These are phyloP conservation scores for Podila horticola DNA, from an alignment of 192 early-diverging fungal species.

Conservation along the genomic window DNA sequence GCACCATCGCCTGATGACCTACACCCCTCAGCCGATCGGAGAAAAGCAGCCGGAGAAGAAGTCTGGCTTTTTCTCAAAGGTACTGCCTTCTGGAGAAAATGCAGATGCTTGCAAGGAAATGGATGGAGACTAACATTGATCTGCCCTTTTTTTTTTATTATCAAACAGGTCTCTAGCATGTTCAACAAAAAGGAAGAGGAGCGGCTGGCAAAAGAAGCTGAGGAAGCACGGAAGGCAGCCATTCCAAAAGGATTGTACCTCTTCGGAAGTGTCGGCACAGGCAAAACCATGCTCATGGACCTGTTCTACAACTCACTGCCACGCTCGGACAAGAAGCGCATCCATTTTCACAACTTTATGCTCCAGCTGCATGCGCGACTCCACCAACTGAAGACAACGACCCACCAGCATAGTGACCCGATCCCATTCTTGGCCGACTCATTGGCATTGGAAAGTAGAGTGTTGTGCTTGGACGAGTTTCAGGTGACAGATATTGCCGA, in stretches of 20 bases:
- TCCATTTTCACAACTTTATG: slow-evolving; percentile 99
- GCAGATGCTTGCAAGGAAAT: not conserved
- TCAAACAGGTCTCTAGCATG: slow-evolving; percentile 20
- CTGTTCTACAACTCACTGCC: slow-evolving; percentile 87
- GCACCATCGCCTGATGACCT: slow-evolving; percentile 67
- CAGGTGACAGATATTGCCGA: slow-evolving; percentile 98
- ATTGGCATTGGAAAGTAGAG: slow-evolving; percentile 80
- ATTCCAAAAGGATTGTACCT: slow-evolving; percentile 67
- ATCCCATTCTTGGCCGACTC: slow-evolving; percentile 82
- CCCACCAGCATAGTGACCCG: slow-evolving; percentile 66
- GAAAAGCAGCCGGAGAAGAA: slow-evolving; percentile 14
- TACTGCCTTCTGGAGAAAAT: not conserved
- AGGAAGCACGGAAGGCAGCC: slow-evolving; percentile 22
- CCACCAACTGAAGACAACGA: slow-evolving; percentile 66
- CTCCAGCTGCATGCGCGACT: slow-evolving; percentile 86
- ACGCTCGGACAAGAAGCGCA: slow-evolving; percentile 79
- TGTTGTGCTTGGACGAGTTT: slow-evolving; percentile 97
- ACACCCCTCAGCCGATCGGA: slow-evolving; percentile 58
- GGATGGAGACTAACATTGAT: not conserved
- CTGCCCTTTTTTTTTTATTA: not conserved
- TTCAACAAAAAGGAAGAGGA: slow-evolving; percentile 45
- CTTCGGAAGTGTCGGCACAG: slow-evolving; percentile 87
- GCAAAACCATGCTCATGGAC: slow-evolving; percentile 97
- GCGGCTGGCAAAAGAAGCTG: slow-evolving; percentile 21
- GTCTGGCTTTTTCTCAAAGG: slow-evolving; percentile 32